Evolutionary conservation across 2,329 filamentous ascomycete genomes (phyloP), one percentile per base, ranked within the genome.

Genomic region (Myrmaecium sp.): DNA sequence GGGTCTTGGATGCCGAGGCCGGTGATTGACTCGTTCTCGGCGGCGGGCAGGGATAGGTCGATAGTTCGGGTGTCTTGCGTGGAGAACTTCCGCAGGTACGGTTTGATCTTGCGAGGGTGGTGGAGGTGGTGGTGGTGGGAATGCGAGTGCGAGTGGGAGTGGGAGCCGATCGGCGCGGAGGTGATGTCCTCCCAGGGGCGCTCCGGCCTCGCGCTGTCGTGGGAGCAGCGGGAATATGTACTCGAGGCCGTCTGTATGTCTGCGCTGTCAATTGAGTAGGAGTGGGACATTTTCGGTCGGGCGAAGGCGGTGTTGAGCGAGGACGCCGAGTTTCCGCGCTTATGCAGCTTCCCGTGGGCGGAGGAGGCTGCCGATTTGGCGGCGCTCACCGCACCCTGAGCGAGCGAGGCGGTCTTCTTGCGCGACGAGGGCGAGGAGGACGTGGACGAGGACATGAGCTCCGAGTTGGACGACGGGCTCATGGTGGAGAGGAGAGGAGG

Each of bases 1-100:
- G 56, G 56, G 17, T 66, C 62, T 35, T 58, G 56, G 23, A 70
- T 69, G 11, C 64, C 65, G 27, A 71, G 43, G 6, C 64, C 66
- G 5, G 57, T 47, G 13, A 60, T 37, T 17, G 47, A 39, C 30
- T 68, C 63, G 33, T 68, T 64, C 35, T 71, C 66, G 9, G 58
- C 55, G 5, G 58, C 57, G 3, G 65, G 60, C 17, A 63, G 59
- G 17, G 63, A 66, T 14, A 69, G 48, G 39, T 71, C 65, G 28
- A 69, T 55, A 12, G 58, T 56, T 23, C 52, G 49, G 28, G 55
- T 51, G 36, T 62, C 61, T 32, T 60, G 55, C 23, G 52, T 51
- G 12, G 62, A 60, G 34, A 62, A 50, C 41, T 65, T 68, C 27
- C 62, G 58, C 27, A 66, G 47, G 32, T 67, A 60, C 3, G 66